Evolutionary conservation across 306 rosid species (phyloP).

Genomic region (Echinosophora koreensis): DNA sequence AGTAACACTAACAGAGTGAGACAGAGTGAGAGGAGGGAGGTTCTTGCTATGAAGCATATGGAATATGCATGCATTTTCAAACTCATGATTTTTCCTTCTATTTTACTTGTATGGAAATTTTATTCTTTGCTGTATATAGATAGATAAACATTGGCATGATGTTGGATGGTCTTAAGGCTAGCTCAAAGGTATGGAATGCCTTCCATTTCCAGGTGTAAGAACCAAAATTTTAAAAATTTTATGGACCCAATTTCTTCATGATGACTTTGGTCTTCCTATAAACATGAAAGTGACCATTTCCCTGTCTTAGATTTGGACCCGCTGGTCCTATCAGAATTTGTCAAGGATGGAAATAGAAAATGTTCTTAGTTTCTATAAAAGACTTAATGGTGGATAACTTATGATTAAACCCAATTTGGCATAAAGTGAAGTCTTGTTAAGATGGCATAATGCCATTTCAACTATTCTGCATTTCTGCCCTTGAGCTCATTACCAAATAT

Average conservation of each 20-base stretch:
- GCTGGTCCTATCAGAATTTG: background rate
- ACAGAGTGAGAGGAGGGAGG: no score
- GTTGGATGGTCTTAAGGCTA: no score
- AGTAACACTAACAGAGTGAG: no score
- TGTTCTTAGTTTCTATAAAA: background rate
- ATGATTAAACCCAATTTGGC: background rate
- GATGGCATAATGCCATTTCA: slow-evolving; percentile 3
- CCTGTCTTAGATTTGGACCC: no score
- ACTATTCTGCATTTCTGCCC: background rate
- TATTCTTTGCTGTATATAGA: slow-evolving; percentile 85
- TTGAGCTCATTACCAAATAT: slow-evolving; percentile 1
- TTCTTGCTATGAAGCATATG: slow-evolving; percentile 47
- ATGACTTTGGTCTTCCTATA: no score
- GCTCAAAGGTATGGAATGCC: no score
- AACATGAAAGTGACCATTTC: no score
- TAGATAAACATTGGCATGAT: slow-evolving; percentile 28
- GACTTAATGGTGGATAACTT: slow-evolving; percentile 12
- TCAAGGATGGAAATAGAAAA: background rate
- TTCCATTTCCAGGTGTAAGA: slow-evolving; percentile 36
- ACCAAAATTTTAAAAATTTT: background rate
- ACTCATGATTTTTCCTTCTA: slow-evolving; percentile 44
- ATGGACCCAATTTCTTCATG: no score
- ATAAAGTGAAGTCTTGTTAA: slow-evolving; percentile 21
- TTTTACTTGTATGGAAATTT: slow-evolving; percentile 44
- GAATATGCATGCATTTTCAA: slow-evolving; percentile 52